These are phyloP conservation scores for Gossypium gossypioides DNA, from an alignment of 441 rosid genomes.

Conservation along the genomic window DNA sequence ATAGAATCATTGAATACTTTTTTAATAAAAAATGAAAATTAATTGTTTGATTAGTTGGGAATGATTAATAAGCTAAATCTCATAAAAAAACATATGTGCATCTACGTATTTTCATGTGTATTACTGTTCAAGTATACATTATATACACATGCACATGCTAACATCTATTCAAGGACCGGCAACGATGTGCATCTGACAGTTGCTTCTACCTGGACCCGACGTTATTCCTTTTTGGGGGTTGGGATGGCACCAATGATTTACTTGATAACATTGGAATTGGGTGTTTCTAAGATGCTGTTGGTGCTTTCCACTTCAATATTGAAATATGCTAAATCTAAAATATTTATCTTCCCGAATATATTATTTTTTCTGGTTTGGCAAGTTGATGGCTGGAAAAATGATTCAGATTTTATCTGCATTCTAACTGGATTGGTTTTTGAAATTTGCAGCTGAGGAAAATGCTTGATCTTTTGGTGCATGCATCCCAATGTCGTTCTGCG, in stretches of 20 bases:
- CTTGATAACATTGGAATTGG: neutral
- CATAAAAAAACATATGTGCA: too few relatives aligned
- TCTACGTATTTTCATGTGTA: neutral
- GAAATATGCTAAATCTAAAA: too few relatives aligned
- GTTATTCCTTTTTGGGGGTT: neutral
- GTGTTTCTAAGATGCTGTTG: too few relatives aligned
- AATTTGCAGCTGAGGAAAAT: constrained; percentile 84
- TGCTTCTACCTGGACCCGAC: neutral
- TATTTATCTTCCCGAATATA: too few relatives aligned
- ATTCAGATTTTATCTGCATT: neutral
- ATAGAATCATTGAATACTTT: too few relatives aligned
- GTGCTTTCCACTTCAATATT: too few relatives aligned
- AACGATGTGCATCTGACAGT: too few relatives aligned
- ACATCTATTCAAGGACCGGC: neutral
- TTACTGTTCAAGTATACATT: neutral
- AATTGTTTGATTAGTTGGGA: neutral
- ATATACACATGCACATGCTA: neutral
- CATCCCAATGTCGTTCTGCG: too few relatives aligned
- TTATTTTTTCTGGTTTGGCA: too few relatives aligned
- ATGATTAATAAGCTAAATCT: neutral
- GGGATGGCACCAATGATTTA: neutral
- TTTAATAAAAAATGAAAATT: too few relatives aligned
- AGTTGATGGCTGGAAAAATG: too few relatives aligned
- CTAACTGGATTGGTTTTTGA: constrained; percentile 1
- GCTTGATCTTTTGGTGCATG: constrained; percentile 35